Conservation (phyloP, 208 protist genomes). For the Wallacemonas sp. region DNA sequence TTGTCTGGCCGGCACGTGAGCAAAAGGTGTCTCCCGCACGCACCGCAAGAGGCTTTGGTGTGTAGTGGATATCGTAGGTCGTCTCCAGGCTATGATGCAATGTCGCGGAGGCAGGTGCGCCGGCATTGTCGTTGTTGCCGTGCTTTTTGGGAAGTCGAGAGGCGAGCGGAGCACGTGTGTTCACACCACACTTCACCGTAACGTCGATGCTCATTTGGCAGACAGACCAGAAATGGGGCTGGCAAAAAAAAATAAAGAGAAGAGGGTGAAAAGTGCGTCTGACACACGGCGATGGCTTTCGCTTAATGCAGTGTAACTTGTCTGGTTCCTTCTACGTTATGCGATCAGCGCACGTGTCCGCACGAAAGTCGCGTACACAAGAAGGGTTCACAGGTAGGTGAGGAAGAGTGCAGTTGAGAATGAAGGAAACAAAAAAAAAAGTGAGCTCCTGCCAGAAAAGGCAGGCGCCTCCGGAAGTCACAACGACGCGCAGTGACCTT, state of each 20-base stretch:
- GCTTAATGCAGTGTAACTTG: no score
- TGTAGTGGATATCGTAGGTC: constrained; percentile 71
- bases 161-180: constrained; percentile 56
- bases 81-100: constrained; percentile 63
- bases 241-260: background rate
- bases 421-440: background rate
- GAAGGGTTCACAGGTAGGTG: background rate
- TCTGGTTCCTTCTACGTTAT: no score
- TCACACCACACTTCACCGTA: constrained; percentile 72
- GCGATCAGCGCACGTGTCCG: no score
- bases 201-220: constrained; percentile 30
- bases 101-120: constrained; percentile 14
- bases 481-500: no score
- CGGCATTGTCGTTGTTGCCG: constrained; percentile 1
- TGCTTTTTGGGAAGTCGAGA: constrained; percentile 44
- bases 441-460: no score
- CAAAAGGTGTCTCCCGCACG: background rate
- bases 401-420: constrained; percentile 4
- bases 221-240: background rate
- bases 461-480: no score
- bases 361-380: no score
- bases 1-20: no score
- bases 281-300: no score
- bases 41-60: constrained; percentile 4
- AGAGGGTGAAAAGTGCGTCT: background rate